Conservation (phyloP, 352 stramenopile species). For the Phytophthora idaei region DNA sequence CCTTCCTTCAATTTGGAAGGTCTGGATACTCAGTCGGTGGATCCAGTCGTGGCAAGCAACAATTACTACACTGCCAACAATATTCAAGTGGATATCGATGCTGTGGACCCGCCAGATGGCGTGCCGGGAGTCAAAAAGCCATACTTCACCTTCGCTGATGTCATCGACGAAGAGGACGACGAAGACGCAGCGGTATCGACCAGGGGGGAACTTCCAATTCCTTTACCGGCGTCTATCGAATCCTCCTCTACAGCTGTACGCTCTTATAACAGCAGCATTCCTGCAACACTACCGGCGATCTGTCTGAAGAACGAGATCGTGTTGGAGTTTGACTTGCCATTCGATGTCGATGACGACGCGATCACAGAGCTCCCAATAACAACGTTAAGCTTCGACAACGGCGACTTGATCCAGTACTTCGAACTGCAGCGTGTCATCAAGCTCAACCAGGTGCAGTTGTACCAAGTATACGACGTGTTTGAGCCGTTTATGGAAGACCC, state of each 20-base stretch:
- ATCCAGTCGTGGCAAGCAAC: slow-evolving; percentile 72
- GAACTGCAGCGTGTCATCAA: slow-evolving; percentile 79
- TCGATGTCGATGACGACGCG: slow-evolving; percentile 67
- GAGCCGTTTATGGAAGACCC: slow-evolving; percentile 67
- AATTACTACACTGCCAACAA: slow-evolving; percentile 89
- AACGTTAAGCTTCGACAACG: slow-evolving; percentile 82
- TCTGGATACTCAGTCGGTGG: slow-evolving; percentile 72
- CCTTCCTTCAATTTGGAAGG: slow-evolving; percentile 66
- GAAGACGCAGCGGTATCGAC: slow-evolving; percentile 47
- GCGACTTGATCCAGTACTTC: slow-evolving; percentile 82
- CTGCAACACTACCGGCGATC: slow-evolving; percentile 69
- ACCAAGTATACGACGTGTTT: slow-evolving; percentile 74
- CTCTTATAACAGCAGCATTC: slow-evolving; percentile 57
- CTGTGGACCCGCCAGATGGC: slow-evolving; percentile 42
- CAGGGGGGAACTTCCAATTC: slow-evolving; percentile 12
- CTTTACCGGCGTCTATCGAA: slow-evolving; percentile 51
- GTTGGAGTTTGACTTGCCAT: slow-evolving; percentile 81
- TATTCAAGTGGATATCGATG: slow-evolving; percentile 79
- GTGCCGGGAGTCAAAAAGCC: slow-evolving; percentile 42
- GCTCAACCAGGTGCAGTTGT: slow-evolving; percentile 73
- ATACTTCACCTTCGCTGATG: slow-evolving; percentile 66
- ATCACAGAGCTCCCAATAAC: slow-evolving; percentile 69
- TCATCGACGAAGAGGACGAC: slow-evolving; percentile 72
- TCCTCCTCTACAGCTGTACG: slow-evolving; percentile 61
- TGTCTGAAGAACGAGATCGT: slow-evolving; percentile 86